Conservation (phyloP, 129 eudicot species). For the Flaveria brownii region DNA sequence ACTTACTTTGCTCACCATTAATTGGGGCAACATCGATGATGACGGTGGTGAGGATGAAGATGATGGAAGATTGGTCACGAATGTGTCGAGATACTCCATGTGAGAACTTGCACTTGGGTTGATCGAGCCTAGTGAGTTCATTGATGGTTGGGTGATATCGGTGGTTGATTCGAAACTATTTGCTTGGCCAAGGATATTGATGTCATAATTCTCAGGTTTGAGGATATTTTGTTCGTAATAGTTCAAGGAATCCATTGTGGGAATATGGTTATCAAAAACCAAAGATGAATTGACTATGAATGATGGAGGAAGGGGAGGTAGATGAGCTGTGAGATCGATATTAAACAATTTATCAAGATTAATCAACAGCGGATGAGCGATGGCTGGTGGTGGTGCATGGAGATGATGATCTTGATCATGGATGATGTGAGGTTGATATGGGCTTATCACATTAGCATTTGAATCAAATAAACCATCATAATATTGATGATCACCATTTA, state of each 20-base stretch:
- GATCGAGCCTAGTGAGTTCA: background rate
- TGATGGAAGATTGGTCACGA: conserved; percentile 20
- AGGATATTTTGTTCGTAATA: conserved; percentile 32
- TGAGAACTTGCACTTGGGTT: conserved; percentile 22
- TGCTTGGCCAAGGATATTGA: background rate
- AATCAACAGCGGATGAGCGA: conserved; percentile 2
- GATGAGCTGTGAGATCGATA: conserved; percentile 12
- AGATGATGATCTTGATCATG: conserved; percentile 23
- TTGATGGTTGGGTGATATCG: background rate
- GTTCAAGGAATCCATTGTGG: conserved; percentile 28
- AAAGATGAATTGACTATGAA: conserved; percentile 27
- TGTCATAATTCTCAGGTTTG: conserved; percentile 22
- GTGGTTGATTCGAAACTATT: background rate
- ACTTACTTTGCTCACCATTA: conserved; percentile 30
- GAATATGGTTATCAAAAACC: conserved; percentile 24
- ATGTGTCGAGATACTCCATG: conserved; percentile 29
- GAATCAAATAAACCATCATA: conserved; percentile 35
- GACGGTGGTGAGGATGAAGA: conserved; percentile 33
- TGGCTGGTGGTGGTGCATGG: conserved; percentile 21
- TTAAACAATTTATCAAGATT: conserved; percentile 34
- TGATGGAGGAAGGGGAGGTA: conserved; percentile 43
- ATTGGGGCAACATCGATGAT: conserved; percentile 19
- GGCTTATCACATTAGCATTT: conserved; percentile 26
- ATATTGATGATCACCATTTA: conserved; percentile 26
- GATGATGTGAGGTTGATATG: conserved; percentile 33